Evolutionary conservation across 1,284 basidiomycete species (phyloP).

Genomic region (Puccinia triticina): DNA sequence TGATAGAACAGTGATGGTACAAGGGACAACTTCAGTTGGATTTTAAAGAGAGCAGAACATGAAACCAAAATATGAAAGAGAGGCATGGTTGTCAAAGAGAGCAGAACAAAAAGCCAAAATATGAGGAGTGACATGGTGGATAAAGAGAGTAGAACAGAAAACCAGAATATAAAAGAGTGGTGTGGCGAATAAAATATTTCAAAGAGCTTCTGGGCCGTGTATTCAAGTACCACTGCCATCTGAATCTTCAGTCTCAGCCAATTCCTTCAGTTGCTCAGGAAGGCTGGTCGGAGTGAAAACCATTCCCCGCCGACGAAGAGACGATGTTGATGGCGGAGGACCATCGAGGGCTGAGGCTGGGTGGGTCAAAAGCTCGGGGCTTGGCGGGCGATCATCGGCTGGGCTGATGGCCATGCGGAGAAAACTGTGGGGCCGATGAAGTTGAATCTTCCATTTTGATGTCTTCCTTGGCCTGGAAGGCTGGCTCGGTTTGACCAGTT

Average conservation of each 20-base stretch:
- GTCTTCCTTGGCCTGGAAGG: not conserved
- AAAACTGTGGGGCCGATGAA: conserved; percentile 1
- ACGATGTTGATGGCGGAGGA: not conserved
- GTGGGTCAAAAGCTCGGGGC: not conserved
- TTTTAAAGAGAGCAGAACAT: too few species aligned
- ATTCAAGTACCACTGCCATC: not conserved
- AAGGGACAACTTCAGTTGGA: too few species aligned
- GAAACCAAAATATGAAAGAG: too few species aligned
- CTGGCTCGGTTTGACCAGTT: not conserved
- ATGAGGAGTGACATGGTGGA: too few species aligned
- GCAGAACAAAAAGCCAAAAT: too few species aligned
- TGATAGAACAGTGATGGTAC: too few species aligned
- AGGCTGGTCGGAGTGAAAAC: not conserved
- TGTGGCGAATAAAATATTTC: too few species aligned
- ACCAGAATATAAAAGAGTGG: too few species aligned
- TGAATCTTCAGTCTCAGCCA: not conserved
- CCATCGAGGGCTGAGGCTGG: not conserved
- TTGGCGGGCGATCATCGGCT: not conserved
- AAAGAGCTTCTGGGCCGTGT: too few species aligned
- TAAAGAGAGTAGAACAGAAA: too few species aligned
- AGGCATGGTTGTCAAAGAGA: too few species aligned
- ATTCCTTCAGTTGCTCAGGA: not conserved
- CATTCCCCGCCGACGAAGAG: not conserved
- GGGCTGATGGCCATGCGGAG: not conserved
- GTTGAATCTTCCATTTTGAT: conserved; percentile 4